phyloP scores from a whole-genome alignment of 495 filamentous ascomycete species.

The Friedmanniomyces endolithicus region DNA sequence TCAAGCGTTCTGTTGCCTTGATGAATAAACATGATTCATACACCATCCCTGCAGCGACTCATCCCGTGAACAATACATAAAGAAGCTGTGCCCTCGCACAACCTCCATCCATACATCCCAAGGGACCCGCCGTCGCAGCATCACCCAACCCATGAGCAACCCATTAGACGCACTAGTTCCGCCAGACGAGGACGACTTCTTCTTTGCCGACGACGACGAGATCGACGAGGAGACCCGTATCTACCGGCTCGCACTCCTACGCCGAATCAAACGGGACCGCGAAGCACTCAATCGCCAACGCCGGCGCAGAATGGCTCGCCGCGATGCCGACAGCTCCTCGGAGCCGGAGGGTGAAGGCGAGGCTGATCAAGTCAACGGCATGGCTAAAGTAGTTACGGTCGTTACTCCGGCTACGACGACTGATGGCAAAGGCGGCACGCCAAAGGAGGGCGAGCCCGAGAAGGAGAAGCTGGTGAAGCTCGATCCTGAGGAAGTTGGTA shows the following conservation, averaged over 20 bases:
- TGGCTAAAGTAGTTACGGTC: neutral
- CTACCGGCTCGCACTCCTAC: neutral
- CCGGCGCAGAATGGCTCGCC: neutral
- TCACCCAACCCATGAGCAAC: neutral
- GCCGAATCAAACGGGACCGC: neutral
- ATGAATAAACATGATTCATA: neutral
- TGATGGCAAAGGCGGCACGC: neutral
- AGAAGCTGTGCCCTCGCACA: neutral
- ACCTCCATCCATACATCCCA: no score
- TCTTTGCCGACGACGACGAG: neutral
- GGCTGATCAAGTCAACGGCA: neutral
- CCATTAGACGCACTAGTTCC: neutral
- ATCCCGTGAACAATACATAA: neutral
- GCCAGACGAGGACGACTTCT: neutral
- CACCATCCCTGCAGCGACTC: neutral
- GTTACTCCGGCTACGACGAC: neutral
- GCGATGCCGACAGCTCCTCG: neutral
- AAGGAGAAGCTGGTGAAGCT: constrained; percentile 19
- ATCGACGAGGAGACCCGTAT: neutral
- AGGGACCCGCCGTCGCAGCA: no score
- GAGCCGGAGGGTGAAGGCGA: neutral
- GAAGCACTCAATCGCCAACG: neutral
- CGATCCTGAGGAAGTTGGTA: constrained; percentile 16
- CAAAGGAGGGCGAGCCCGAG: neutral
- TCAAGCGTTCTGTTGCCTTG: neutral